phyloP scores from a whole-genome alignment of 2,329 filamentous ascomycete species.

The Trichophyton schoenleinii region DNA sequence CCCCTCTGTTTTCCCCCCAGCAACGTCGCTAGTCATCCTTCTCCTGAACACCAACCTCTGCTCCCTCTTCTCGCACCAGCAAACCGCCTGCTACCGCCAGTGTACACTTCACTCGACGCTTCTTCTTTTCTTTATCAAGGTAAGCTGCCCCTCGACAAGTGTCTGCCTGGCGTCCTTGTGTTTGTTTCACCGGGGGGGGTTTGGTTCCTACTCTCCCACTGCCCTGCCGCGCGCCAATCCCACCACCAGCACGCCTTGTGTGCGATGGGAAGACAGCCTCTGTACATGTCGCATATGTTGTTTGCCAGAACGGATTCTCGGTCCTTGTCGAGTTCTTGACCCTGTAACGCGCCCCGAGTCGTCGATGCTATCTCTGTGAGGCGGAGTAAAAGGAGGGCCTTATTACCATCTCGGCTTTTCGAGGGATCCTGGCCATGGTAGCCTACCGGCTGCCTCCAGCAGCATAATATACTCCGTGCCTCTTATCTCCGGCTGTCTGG shows the following conservation, averaged over 20 bases:
- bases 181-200: background rate
- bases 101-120: conserved; percentile 12
- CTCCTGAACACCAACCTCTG: background rate
- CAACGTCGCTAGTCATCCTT: conserved; percentile 5
- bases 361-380: background rate
- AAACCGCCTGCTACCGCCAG: background rate
- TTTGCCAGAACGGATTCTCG: background rate
- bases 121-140: conserved; percentile 9
- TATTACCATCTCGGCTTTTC: background rate
- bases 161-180: background rate
- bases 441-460: background rate
- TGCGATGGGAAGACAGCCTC: background rate
- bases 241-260: background rate
- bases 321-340: background rate
- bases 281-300: background rate
- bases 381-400: background rate
- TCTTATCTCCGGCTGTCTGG: background rate
- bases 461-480: background rate
- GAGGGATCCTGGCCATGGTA: background rate
- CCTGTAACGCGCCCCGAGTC: background rate
- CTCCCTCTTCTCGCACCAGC: background rate
- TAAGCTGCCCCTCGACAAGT: conserved; percentile 1
- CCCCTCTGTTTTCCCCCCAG: conserved; percentile 4
- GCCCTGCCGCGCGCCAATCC: conserved; percentile 4
- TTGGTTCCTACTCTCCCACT: background rate